Conservation (phyloP, 2,329 filamentous ascomycete species). For the Fusarium xyrophilum region DNA sequence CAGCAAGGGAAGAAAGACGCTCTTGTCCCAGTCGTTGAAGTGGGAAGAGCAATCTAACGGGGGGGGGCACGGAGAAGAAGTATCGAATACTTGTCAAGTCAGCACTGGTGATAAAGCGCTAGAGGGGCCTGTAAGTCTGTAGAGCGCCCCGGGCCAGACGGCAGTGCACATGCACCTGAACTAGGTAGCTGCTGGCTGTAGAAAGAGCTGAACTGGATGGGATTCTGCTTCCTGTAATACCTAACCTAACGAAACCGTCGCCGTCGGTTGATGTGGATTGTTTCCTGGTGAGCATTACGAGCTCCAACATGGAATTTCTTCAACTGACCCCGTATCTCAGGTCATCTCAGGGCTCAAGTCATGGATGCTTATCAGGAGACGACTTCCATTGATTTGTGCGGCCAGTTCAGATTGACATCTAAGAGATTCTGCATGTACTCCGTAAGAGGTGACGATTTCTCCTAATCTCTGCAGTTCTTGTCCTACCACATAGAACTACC, state of each 20-base stretch:
- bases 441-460: not conserved
- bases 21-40: conserved; percentile 1
- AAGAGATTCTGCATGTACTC: not conserved
- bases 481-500: not conserved
- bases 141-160: conserved; percentile 3
- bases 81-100: conserved; percentile 20
- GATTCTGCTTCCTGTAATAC: not conserved
- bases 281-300: conserved; percentile 2
- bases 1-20: conserved; percentile 5
- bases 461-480: not conserved
- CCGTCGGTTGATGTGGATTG: conserved; percentile 9
- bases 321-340: not conserved
- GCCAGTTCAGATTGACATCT: not conserved
- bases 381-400: not conserved
- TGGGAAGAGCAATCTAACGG: conserved; percentile 12
- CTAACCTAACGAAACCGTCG: not conserved
- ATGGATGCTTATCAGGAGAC: conserved; percentile 17
- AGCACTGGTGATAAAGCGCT: not conserved
- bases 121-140: conserved; percentile 10
- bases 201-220: not conserved
- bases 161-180: not conserved
- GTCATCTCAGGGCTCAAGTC: not conserved
- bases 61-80: conserved; percentile 10
- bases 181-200: not conserved
- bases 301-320: not conserved